These are phyloP conservation scores for Gremmenia infestans DNA, from an alignment of 2,329 filamentous ascomycete species.

Conservation along the genomic window DNA sequence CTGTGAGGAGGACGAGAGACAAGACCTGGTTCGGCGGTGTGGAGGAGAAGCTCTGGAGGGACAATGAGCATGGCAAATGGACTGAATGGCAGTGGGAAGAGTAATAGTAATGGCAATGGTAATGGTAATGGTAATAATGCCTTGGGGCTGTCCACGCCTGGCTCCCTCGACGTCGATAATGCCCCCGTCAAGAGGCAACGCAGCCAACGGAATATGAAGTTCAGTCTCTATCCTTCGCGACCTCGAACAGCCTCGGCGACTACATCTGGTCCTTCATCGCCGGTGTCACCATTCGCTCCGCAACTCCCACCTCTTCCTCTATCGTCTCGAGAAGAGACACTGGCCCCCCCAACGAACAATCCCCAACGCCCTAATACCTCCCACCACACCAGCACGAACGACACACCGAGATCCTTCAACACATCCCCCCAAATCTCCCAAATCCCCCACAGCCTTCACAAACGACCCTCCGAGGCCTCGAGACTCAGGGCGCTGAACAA, in stretches of 20 bases:
- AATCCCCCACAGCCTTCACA: constrained; percentile 17
- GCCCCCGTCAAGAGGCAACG: constrained; percentile 18
- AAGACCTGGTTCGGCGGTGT: constrained; percentile 2
- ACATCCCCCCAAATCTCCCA: constrained; percentile 12
- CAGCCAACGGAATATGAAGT: constrained; percentile 22
- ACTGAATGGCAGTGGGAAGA: constrained; percentile 21
- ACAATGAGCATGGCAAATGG: constrained; percentile 24
- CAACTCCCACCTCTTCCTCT: constrained; percentile 1
- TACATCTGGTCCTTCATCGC: background rate
- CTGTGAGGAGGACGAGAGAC: background rate
- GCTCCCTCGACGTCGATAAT: constrained; percentile 11
- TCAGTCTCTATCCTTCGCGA: constrained; percentile 26
- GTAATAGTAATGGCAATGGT: background rate
- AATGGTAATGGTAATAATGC: too few species aligned
- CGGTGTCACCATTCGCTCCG: background rate
- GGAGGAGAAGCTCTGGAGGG: constrained; percentile 1
- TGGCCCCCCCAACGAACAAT: constrained; percentile 1
- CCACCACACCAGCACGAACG: constrained; percentile 15
- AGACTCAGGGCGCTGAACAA: constrained; percentile 30
- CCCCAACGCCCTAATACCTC: constrained; percentile 23
- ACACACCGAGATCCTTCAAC: constrained; percentile 21
- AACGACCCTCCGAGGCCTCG: constrained; percentile 30
- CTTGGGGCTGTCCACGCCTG: background rate
- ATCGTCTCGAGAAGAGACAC: background rate
- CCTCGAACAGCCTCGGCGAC: constrained; percentile 20